Base-by-base conservation (phyloP, 23 red algal genomes). In the Cyanidiococcus yangmingshanensis region DNA sequence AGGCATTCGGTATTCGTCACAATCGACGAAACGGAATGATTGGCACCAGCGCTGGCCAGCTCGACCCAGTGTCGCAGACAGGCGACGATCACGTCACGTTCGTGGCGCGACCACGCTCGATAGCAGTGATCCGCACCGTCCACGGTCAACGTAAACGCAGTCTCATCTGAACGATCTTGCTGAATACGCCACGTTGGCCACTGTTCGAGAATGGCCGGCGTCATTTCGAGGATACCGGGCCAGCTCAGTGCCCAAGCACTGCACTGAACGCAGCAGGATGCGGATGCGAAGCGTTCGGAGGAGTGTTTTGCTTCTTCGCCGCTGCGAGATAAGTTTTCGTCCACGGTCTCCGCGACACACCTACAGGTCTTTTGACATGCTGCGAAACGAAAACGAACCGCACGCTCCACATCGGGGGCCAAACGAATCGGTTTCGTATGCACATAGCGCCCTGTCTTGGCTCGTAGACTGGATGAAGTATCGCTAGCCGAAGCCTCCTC, bases 401-500 rank as follows among this genome's bases (percentile, higher is more conserved):
- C 63, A 3, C 63, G 63, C 63, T 71, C 63, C 7, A 71, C 63
- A 30, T 71, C 63, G 12, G 63, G 63, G 15, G 63, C 63, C 12
- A 71, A 29, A 35, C 63, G 63, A 71, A 71, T 71, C 12, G 63
- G 63, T 35, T 35, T 25, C 63, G 63, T 71, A 35, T 71, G 63
- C 63, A 35, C 7, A 71, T 71, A 71, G 7, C 63, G 63, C 63
- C 27, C 7, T 29, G 63, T 71, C 7, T 35, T 71, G 16, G 63
- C 12, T 15, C 50, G 16, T 3, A 3, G 3, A 25, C 16, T 71
- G 7, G 21, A 27, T 2, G 63, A 29, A 27, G 21, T 2, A 35
- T 71, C 63, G 12, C n/a, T 29, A 2, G 3, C 32, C 3, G 12
- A 7, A 35, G 7, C 7, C n/a, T 71, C n/a, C 63, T 71, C 63